phyloP scores from a whole-genome alignment of 2,329 filamentous ascomycete genomes.

The Calonectria montana region DNA sequence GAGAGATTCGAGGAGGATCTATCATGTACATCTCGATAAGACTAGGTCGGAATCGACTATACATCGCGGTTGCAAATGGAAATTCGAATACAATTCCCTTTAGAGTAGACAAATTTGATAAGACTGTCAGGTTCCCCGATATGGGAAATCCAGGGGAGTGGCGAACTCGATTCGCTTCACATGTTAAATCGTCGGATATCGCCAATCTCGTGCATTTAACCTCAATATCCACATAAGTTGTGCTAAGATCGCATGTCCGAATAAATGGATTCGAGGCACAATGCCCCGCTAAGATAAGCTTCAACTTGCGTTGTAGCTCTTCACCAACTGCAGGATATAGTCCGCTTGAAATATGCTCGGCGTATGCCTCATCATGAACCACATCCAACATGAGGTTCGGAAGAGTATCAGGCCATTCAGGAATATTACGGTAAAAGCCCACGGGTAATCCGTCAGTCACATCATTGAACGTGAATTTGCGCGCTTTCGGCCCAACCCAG shows the following conservation, averaged over 20 bases:
- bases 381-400: neutral
- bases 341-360: neutral
- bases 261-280: neutral
- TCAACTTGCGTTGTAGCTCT: neutral
- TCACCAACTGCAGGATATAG: no score
- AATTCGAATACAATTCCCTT: neutral
- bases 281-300: neutral
- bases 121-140: neutral
- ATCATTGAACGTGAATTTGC: neutral
- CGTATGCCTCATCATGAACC: neutral
- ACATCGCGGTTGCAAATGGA: neutral
- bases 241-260: neutral
- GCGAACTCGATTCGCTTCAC: neutral
- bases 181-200: neutral
- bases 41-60: neutral
- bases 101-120: neutral
- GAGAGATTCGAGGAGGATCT: neutral
- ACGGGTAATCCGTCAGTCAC: neutral
- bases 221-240: neutral
- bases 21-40: neutral
- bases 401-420: no score
- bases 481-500: neutral
- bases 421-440: no score
- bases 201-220: neutral
- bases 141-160: neutral